These are phyloP conservation scores for Corymbia calophylla DNA, from an alignment of 441 rosid species.

Conservation along the genomic window DNA sequence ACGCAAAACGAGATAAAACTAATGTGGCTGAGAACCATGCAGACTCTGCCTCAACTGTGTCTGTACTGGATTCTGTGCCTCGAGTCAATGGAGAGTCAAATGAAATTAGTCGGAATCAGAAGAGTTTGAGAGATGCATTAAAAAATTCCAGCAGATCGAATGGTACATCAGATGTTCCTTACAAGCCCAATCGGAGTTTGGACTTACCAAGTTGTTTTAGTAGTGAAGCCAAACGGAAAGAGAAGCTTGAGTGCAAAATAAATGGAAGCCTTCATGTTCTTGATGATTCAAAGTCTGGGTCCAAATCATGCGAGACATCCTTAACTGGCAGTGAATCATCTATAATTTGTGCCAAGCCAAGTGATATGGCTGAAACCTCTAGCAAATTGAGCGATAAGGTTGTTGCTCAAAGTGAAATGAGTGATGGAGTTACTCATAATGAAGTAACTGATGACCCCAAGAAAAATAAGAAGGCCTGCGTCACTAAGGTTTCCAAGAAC, in stretches of 20 bases:
- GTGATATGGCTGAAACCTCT: slow-evolving; percentile 33
- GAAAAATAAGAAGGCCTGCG: slow-evolving; percentile 54
- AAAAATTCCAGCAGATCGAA: slow-evolving; percentile 11
- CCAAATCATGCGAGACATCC: slow-evolving; percentile 29
- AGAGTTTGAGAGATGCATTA: slow-evolving; percentile 18
- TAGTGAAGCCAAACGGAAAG: slow-evolving; percentile 18
- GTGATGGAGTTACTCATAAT: slow-evolving; percentile 19
- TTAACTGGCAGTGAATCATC: slow-evolving; percentile 33
- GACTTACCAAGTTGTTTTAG: slow-evolving; percentile 14
- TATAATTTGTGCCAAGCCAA: slow-evolving; percentile 26
- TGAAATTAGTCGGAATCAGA: slow-evolving; percentile 18
- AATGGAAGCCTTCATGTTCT: slow-evolving; percentile 29
- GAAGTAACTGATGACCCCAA: slow-evolving; percentile 3
- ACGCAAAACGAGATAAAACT: slow-evolving; percentile 40
- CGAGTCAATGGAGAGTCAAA: slow-evolving; percentile 25
- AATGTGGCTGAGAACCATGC: slow-evolving; percentile 17
- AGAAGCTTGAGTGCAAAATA: slow-evolving; percentile 23
- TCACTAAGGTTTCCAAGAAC: slow-evolving; percentile 60
- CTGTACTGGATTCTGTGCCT: slow-evolving; percentile 18
- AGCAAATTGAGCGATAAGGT: slow-evolving; percentile 29
- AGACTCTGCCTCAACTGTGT: slow-evolving; percentile 13
- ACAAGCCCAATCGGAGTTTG: slow-evolving; percentile 11
- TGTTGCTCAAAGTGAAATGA: slow-evolving; percentile 28
- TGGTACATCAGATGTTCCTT: slow-evolving; percentile 19
- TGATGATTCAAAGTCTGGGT: slow-evolving; percentile 24